Evolutionary conservation across 768 basidiomycete species (phyloP).

Genomic region (Crassisporium funariophilum): DNA sequence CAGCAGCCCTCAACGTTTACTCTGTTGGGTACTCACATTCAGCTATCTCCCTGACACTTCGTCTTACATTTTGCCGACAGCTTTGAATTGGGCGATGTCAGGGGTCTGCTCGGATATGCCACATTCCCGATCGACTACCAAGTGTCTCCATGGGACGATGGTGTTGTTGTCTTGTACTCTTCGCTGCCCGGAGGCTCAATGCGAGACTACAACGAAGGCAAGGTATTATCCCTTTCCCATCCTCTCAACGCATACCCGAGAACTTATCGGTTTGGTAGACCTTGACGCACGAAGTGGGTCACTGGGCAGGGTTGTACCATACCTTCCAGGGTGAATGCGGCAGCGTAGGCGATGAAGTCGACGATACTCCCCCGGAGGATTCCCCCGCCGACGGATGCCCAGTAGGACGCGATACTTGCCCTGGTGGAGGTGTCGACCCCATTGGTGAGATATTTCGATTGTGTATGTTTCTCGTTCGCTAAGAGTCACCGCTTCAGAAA

Average conservation of each 20-base stretch:
- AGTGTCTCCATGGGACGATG: slow-evolving; percentile 36
- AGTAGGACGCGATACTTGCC: slow-evolving; percentile 24
- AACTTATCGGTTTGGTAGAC: slow-evolving; percentile 27
- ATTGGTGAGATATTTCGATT: slow-evolving; percentile 19
- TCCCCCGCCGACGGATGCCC: slow-evolving; percentile 34
- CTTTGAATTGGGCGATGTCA: slow-evolving; percentile 29
- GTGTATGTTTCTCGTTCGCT: not conserved
- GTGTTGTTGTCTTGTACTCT: slow-evolving; percentile 35
- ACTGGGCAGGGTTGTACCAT: slow-evolving; percentile 51
- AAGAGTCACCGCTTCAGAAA: slow-evolving; percentile 17
- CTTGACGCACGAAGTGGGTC: slow-evolving; percentile 46
- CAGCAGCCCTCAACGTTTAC: slow-evolving; percentile 42
- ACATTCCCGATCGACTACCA: slow-evolving; percentile 42
- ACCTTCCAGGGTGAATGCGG: slow-evolving; percentile 42
- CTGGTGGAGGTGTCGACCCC: slow-evolving; percentile 30
- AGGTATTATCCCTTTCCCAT: slow-evolving; percentile 10
- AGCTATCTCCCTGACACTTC: not conserved
- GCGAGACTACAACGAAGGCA: slow-evolving; percentile 34
- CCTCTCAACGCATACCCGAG: not conserved
- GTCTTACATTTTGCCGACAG: slow-evolving; percentile 16
- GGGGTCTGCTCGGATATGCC: slow-evolving; percentile 44
- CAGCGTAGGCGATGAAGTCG: slow-evolving; percentile 37
- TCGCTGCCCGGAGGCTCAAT: slow-evolving; percentile 35
- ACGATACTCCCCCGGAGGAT: slow-evolving; percentile 42
- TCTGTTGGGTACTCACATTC: slow-evolving; percentile 32